A percentile compares a stretch with the other conserved stretches of the same genome.
These are phyloP conservation scores for Botrytis deweyae DNA, from an alignment of 2,329 filamentous ascomycete species.

Conservation along the genomic window DNA sequence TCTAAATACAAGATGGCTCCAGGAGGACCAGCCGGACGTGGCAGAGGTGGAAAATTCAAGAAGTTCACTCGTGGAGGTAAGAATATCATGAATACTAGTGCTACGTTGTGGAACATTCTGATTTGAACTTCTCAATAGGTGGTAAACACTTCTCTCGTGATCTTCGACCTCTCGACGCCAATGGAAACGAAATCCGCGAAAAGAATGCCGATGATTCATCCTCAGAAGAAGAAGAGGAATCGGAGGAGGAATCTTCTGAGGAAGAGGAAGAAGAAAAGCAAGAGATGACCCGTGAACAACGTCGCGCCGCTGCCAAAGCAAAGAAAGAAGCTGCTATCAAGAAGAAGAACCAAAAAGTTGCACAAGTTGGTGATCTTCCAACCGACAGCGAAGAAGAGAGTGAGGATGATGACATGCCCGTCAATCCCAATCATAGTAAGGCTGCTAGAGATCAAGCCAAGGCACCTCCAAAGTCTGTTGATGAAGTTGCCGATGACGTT, in stretches of 20 bases:
- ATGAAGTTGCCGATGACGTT: constrained; percentile 54
- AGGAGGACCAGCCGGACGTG: constrained; percentile 47
- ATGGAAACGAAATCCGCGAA: constrained; percentile 87
- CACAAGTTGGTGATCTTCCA: constrained; percentile 83
- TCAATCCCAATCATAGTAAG: constrained; percentile 90
- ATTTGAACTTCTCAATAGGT: constrained; percentile 51
- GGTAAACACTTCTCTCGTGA: constrained; percentile 95
- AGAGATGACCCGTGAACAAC: constrained; percentile 78
- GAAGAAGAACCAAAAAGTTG: constrained; percentile 65
- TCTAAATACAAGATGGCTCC: constrained; percentile 48
- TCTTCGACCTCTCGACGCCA: constrained; percentile 80
- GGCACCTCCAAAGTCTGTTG: constrained; percentile 44
- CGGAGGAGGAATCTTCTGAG: constrained; percentile 51
- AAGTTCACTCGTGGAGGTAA: constrained; percentile 90
- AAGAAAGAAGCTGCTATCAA: constrained; percentile 87
- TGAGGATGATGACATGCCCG: constrained; percentile 65
- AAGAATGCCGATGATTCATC: constrained; percentile 56
- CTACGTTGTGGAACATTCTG: not conserved
- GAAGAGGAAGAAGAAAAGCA: constrained; percentile 49
- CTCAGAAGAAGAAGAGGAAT: constrained; percentile 52
- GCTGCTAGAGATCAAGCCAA: constrained; percentile 61
- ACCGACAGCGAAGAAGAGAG: constrained; percentile 64
- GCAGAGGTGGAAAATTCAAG: constrained; percentile 89
- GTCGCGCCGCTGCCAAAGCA: constrained; percentile 82
- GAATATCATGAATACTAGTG: constrained; percentile 31